phyloP scores from a whole-genome alignment of 2,329 filamentous ascomycete genomes.

The Aspergillus arachidicola region DNA sequence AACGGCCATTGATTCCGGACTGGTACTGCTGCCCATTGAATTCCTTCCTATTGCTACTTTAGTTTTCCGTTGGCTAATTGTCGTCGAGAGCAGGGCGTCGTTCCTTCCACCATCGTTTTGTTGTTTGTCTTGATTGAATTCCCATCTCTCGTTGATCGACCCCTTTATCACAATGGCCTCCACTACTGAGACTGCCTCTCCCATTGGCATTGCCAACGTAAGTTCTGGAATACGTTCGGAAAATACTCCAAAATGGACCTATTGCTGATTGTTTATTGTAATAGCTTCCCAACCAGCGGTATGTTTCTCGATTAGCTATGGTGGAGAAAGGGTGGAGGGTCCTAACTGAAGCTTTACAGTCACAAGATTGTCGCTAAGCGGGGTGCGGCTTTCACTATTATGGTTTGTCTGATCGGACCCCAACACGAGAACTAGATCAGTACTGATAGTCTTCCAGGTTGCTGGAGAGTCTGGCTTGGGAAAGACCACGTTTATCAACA shows the following conservation, averaged over 20 bases:
- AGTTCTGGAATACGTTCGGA: slow-evolving; percentile 36
- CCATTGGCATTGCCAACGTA: slow-evolving; percentile 75
- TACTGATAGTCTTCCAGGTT: slow-evolving; percentile 62
- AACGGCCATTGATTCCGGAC: slow-evolving; percentile 11
- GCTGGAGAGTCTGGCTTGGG: slow-evolving; percentile 97
- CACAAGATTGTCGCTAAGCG: slow-evolving; percentile 77
- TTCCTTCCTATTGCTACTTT: background rate
- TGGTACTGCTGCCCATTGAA: background rate
- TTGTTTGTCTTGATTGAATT: slow-evolving; percentile 22
- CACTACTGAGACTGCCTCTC: slow-evolving; percentile 61
- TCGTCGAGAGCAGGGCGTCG: slow-evolving; percentile 12
- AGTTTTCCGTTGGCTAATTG: slow-evolving; percentile 6
- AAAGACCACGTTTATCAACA: slow-evolving; percentile 99
- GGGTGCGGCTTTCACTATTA: slow-evolving; percentile 98
- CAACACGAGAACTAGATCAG: background rate
- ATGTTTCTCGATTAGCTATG: slow-evolving; percentile 39
- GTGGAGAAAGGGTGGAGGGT: slow-evolving; percentile 11
- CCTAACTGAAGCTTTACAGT: slow-evolving; percentile 44
- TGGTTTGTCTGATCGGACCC: slow-evolving; percentile 63
- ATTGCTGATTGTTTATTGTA: slow-evolving; percentile 36
- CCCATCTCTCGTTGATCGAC: slow-evolving; percentile 15
- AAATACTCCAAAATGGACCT: background rate
- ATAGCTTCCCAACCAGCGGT: slow-evolving; percentile 71
- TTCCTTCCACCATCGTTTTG: slow-evolving; percentile 22
- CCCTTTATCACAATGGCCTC: slow-evolving; percentile 54